Base-by-base conservation (phyloP, 805 yeast genomes). In the Teunomyces lycoperdinae region DNA sequence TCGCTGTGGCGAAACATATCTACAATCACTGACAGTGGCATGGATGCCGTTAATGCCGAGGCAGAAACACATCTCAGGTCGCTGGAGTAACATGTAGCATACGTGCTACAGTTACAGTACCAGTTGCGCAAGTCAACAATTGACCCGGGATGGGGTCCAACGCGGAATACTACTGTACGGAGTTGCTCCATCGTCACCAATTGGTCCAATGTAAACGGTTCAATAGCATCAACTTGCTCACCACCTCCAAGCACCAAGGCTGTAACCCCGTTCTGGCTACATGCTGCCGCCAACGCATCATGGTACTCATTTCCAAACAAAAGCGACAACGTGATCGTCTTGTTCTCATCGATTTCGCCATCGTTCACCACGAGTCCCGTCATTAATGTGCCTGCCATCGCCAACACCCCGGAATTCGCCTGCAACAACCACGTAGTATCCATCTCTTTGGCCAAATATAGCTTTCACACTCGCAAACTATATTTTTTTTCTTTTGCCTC, bases 61-160 rank as follows among this genome's bases (percentile, higher is more conserved):
- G 17, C 29, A n/a, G 28, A 8, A 11, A 38, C 41, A 13, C 41
- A 38, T 11, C 8, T 26, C 16, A 20, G 28, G 9, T 11, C 30
- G 17, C 11, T 9, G 13, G 16, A 30, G 29, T 35, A 44, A 16
- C 32, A 16, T 26, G 20, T 14, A 6, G 13, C 5, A 26, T 36
- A 44, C 16, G 11, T 34, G 10, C 8, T 26, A 34, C 47, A 44
- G 10, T 29, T 27, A 16, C 47, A 44, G 33, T 28, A 36, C 47
- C 47, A 44, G 20, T 39, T 39, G 9, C 39, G n/a, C 5, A 44
- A 16, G 24, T 44, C 47, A 3, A 44, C 47, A 20, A 35, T 10
- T 6, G 11, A 17, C 20, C 17, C 20, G 13, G 36, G 17, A 9
- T 16, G 36, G 16, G 3, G 35, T 4, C 28, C 14, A 14, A 38